Evolutionary conservation across 106 monocot genomes (phyloP).

Genomic region (Narthecium ossifragum): DNA sequence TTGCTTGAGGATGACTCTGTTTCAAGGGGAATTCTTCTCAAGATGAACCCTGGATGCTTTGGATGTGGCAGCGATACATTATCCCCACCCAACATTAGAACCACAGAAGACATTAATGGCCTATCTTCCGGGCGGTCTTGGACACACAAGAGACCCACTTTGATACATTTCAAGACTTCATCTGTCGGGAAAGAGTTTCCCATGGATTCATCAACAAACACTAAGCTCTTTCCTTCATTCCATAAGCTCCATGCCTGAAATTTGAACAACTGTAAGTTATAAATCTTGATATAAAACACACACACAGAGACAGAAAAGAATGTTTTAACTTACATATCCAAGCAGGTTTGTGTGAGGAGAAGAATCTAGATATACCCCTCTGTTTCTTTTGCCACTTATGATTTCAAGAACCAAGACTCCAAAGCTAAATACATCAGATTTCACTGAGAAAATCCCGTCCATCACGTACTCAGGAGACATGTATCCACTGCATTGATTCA

Average conservation of each 20-base stretch:
- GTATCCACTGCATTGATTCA: slow-evolving; percentile 17
- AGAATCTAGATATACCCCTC: not conserved
- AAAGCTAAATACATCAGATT: slow-evolving; percentile 32
- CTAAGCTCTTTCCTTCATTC: too few relatives aligned
- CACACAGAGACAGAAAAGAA: too few relatives aligned
- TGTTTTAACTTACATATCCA: slow-evolving; percentile 18
- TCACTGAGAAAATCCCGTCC: slow-evolving; percentile 27
- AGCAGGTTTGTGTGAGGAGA: slow-evolving; percentile 9
- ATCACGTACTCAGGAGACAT: slow-evolving; percentile 30
- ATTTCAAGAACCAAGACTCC: slow-evolving; percentile 27
- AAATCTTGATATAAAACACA: too few relatives aligned
- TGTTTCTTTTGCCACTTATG: slow-evolving; percentile 26
- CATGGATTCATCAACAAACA: too few relatives aligned
- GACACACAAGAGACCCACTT: slow-evolving; percentile 24
- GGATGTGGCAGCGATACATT: too few relatives aligned
- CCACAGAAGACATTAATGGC: slow-evolving; percentile 21
- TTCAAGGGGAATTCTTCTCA: too few relatives aligned
- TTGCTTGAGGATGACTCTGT: too few relatives aligned
- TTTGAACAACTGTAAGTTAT: too few relatives aligned
- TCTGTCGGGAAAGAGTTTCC: too few relatives aligned
- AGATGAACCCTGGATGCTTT: too few relatives aligned
- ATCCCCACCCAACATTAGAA: too few relatives aligned
- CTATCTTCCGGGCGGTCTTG: slow-evolving; percentile 27
- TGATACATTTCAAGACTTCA: slow-evolving; percentile 15
- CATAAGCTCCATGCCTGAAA: too few relatives aligned